Evolutionary conservation across 208 protist genomes (phyloP).

Genomic region (Trypanosoma congolense): DNA sequence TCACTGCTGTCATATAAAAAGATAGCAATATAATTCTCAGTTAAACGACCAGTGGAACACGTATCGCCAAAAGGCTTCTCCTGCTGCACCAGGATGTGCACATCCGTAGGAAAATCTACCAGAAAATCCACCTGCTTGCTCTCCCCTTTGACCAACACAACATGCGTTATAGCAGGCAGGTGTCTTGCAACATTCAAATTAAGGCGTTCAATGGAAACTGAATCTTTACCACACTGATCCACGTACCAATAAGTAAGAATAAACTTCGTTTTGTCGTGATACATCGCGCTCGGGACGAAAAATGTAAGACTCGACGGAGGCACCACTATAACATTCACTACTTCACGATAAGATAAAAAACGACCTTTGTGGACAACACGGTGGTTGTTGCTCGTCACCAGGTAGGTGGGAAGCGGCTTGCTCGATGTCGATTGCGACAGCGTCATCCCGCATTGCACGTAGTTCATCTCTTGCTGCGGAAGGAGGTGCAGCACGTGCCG

Average conservation of each 20-base stretch:
- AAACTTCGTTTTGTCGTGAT: slow-evolving; percentile 71
- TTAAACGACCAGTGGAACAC: slow-evolving; percentile 47
- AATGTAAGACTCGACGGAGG: slow-evolving; percentile 65
- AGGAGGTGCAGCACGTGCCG: slow-evolving; percentile 60
- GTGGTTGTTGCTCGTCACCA: slow-evolving; percentile 80
- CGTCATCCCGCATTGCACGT: slow-evolving; percentile 66
- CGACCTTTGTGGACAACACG: slow-evolving; percentile 53
- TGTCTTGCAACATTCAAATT: slow-evolving; percentile 54
- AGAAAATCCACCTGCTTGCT: slow-evolving; percentile 69
- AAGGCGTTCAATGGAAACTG: slow-evolving; percentile 37
- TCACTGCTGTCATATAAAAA: slow-evolving; percentile 65
- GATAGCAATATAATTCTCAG: slow-evolving; percentile 66
- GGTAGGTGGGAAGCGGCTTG: slow-evolving; percentile 55
- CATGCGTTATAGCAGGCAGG: slow-evolving; percentile 64
- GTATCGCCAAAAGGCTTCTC: slow-evolving; percentile 57
- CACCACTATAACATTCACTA: slow-evolving; percentile 53
- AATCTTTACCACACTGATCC: slow-evolving; percentile 26
- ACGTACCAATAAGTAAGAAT: slow-evolving; percentile 77
- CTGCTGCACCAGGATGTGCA: slow-evolving; percentile 77
- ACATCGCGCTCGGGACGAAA: slow-evolving; percentile 64
- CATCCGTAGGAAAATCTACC: slow-evolving; percentile 66
- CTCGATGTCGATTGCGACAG: slow-evolving; percentile 30
- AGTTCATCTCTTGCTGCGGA: slow-evolving; percentile 56
- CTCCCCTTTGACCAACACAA: slow-evolving; percentile 38
- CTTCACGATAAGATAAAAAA: slow-evolving; percentile 61